Conservation (phyloP, 768 basidiomycete genomes). For the Stropharia rugosoannulata region DNA sequence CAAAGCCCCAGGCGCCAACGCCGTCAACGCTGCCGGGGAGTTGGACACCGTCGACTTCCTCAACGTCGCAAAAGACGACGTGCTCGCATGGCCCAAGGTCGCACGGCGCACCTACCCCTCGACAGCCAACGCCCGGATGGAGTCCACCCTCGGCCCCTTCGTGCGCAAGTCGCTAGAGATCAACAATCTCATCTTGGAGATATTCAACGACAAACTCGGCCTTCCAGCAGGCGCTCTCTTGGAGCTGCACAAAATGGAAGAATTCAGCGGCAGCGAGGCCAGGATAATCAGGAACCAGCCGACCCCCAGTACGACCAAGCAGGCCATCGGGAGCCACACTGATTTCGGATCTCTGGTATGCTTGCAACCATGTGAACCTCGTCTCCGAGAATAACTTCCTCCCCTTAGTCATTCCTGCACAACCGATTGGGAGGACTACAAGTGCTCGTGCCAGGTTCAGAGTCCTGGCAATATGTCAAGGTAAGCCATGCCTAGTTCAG, state of each 20-base stretch:
- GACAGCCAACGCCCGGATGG: conserved; percentile 50
- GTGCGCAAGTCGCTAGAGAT: conserved; percentile 56
- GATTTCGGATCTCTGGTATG: conserved; percentile 72
- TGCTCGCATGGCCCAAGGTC: conserved; percentile 52
- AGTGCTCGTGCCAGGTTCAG: conserved; percentile 58
- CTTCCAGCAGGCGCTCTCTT: conserved; percentile 49
- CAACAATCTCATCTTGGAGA: conserved; percentile 47
- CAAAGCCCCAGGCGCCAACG: conserved; percentile 63
- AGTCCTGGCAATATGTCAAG: conserved; percentile 69
- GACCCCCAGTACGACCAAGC: conserved; percentile 31
- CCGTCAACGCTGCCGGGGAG: conserved; percentile 58
- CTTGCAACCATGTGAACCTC: conserved; percentile 16
- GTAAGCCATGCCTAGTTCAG: conserved; percentile 25
- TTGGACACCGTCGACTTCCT: conserved; percentile 61
- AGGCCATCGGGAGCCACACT: conserved; percentile 64
- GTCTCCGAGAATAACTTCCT: conserved; percentile 8
- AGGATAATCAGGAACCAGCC: conserved; percentile 53
- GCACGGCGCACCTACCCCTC: conserved; percentile 57
- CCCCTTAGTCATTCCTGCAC: conserved; percentile 60
- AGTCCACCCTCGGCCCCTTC: conserved; percentile 50
- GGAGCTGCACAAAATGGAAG: conserved; percentile 40
- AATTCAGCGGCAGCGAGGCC: conserved; percentile 57
- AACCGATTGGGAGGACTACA: conserved; percentile 72
- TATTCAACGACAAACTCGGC: conserved; percentile 58
- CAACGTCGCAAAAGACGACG: conserved; percentile 71